Evolutionary conservation across 805 yeast genomes (phyloP), one percentile per base, ranked within the genome.

Genomic region (Jamesozyma hellenica): DNA sequence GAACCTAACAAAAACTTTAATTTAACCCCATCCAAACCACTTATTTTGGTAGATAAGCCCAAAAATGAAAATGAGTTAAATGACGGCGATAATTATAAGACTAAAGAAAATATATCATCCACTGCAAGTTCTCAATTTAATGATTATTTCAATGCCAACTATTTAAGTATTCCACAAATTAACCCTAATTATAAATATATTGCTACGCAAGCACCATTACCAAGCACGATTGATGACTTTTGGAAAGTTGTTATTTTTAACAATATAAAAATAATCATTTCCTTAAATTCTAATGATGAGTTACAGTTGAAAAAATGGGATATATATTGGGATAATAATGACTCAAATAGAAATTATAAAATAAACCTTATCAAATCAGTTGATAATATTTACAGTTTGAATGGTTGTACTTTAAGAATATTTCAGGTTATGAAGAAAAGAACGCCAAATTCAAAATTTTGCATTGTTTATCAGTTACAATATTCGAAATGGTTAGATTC

Each of bases 101-200:
- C 23, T 6, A 5, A 5, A 6, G 5, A 6, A 21, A 21, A 21
- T 21, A 6, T 21, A 21, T 6, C 23, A 21, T 8, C 23, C 8
- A 8, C 23, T 21, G 5, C 23, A 6, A 21, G 8, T 4, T 6
- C 38, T 11, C 29, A 35, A 26, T 51, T 50, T 32, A 55, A 56
- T 44, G 88, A 83, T 57, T 87, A 87, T 56, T 82, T 87, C 51
- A 88, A 87, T 58, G 96, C 96, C 0, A 83, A 88, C n/a, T 81
- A 83, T 58, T 61, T 83, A 17, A 51, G 46, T 25, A 51, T 63
- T 42, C 67, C 49, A 52, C 69, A 53, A 49, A 67, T 58, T 50
- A 68, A 53, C 53, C 65, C 46, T 3, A 53, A 55, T 41, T 62
- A 48, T 55, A 54, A 67, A 29, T 82, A 81, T 52, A 82, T 88